Percentiles rank a stretch among this genome's conserved stretches.
These are phyloP conservation scores for Floccularia luteovirens DNA, from an alignment of 768 basidiomycete species.

Conservation along the genomic window DNA sequence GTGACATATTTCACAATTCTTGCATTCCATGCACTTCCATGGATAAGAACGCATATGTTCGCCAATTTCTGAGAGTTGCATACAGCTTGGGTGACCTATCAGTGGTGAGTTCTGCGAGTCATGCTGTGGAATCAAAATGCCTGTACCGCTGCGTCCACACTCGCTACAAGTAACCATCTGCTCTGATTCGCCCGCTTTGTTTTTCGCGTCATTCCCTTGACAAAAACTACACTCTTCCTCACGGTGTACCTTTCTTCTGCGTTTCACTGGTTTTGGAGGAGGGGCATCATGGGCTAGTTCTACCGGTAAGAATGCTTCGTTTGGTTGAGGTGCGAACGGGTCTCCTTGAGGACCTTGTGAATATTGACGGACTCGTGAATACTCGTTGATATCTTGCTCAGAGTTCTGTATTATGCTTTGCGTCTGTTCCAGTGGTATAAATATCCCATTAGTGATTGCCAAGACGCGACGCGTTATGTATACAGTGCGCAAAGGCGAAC, in stretches of 20 bases:
- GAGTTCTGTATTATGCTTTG: too few relatives aligned
- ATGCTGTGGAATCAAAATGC: conserved; percentile 6
- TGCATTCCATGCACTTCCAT: conserved; percentile 91
- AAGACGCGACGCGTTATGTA: conserved; percentile 66
- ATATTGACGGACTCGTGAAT: conserved; percentile 39
- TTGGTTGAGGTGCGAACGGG: conserved; percentile 67
- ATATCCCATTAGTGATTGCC: conserved; percentile 17
- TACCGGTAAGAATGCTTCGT: conserved; percentile 42
- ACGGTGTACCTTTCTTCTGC: conserved; percentile 35
- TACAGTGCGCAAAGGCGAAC: conserved; percentile 17
- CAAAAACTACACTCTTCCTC: conserved; percentile 79
- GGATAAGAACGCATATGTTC: conserved; percentile 61
- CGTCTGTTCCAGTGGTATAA: conserved; percentile 17
- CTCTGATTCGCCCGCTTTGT: conserved; percentile 53
- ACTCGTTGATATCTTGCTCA: conserved; percentile 21
- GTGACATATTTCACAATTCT: conserved; percentile 82
- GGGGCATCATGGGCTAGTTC: conserved; percentile 32
- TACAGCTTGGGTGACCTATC: conserved; percentile 82
- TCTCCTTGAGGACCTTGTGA: conserved; percentile 76
- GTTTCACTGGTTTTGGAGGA: conserved; percentile 38
- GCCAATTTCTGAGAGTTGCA: conserved; percentile 52
- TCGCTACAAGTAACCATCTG: conserved; percentile 70
- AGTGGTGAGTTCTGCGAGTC: conserved; percentile 2
- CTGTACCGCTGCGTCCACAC: conserved; percentile 78
- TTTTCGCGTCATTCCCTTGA: conserved; percentile 51